Evolutionary conservation across 2,329 filamentous ascomycete genomes (phyloP), one percentile per base, ranked within the genome.

Genomic region (Alternaria brassicae): DNA sequence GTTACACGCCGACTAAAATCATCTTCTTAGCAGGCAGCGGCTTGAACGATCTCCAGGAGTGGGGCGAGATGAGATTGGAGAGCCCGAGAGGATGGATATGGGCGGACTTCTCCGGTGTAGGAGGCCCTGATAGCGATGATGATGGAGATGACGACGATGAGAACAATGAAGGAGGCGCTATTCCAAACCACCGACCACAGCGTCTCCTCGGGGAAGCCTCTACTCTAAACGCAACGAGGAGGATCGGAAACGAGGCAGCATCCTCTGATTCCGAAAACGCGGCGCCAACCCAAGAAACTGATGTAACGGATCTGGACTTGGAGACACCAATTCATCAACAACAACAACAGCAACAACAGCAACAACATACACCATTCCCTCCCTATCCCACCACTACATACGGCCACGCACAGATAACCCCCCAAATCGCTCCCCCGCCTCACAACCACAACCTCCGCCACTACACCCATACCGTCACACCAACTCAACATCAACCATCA

Each of bases 1-100:
- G 91, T 41, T 99, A 99, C 77, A 99, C 95, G 3, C 95, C 95
- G 0, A 98, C 93, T 1, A 91, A 93, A 70, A 96, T 99, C 71
- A 83, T 91, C 45, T 93, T 98, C 74, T 87, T 90, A 36, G 94
- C 93, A 0, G 95, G 95, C 12, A 97, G 92, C 63, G 92, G 93
- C 42, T 90, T 93, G 65, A 95, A 98, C 77, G 93, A 96, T 72
- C 86, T 98, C 9, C 90, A 96, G 53, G 91, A 95, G 63, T 98
- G 97, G 77, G 89, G 89, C 2, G 88, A 88, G 23, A 90, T 97
- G 83, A 85, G 87, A 63, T 88, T 97, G 23, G 87, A 88, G 64
- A 89, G 88, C 58, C 94, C 94, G 0, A 86, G 88, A 41, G 95
- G 95, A 7, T 99, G 95, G 95, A 90, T 97, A 56, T 90, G 96